Evolutionary conservation across 2,329 filamentous ascomycete genomes (phyloP).

Genomic region (Coniella lustricola): DNA sequence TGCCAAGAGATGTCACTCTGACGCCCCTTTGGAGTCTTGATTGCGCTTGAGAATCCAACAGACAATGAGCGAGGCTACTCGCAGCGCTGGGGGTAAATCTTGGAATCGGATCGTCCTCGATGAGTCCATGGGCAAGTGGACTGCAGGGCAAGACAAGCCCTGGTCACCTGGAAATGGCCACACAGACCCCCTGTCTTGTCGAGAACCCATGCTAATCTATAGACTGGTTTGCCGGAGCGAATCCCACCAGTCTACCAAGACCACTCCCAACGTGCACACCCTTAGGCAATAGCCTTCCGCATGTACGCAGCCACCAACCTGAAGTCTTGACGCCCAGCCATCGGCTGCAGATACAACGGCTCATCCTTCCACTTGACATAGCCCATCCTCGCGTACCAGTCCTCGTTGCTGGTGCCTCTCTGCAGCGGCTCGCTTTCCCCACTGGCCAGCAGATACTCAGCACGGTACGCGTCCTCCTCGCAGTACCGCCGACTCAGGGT

Average conservation of each 20-base stretch:
- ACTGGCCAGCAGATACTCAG: slow-evolving; percentile 1
- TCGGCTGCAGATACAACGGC: background rate
- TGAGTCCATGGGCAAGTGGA: too few relatives aligned
- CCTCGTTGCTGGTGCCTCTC: slow-evolving; percentile 10
- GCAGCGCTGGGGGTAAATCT: too few relatives aligned
- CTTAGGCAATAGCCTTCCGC: slow-evolving; percentile 3
- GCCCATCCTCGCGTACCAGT: slow-evolving; percentile 16
- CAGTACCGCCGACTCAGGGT: slow-evolving; percentile 13
- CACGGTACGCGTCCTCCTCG: slow-evolving; percentile 14
- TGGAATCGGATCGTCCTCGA: too few relatives aligned
- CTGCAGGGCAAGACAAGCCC: too few relatives aligned
- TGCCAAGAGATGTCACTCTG: too few relatives aligned
- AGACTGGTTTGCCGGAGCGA: too few relatives aligned
- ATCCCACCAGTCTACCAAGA: background rate
- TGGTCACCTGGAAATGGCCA: too few relatives aligned
- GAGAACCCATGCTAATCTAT: too few relatives aligned
- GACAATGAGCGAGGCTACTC: too few relatives aligned
- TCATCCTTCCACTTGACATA: slow-evolving; percentile 15
- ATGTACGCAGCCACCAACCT: slow-evolving; percentile 4
- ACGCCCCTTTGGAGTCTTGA: too few relatives aligned
- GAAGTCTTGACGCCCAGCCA: background rate
- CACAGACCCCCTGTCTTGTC: too few relatives aligned
- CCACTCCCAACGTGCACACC: background rate
- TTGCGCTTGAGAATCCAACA: too few relatives aligned
- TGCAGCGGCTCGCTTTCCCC: background rate